Percentiles rank a stretch among this genome's conserved stretches.
phyloP scores from a whole-genome alignment of 805 yeast genomes.

The Cyberlindnera misumaiensis region DNA sequence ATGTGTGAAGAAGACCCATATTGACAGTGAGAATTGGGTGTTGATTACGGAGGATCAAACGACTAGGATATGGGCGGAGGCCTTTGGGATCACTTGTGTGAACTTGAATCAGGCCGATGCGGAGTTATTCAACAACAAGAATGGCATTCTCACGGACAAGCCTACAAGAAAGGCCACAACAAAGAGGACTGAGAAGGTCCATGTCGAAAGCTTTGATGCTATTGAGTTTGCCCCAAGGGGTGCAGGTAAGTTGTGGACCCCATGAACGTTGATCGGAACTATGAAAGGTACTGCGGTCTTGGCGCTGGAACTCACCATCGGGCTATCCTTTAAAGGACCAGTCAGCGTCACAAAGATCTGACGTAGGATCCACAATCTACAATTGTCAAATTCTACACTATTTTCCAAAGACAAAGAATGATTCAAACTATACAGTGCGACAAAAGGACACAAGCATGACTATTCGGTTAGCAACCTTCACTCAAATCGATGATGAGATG shows the following conservation, averaged over 20 bases:
- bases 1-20: slow-evolving; percentile 45
- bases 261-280: too few species aligned
- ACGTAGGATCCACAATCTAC: too few species aligned
- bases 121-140: slow-evolving; percentile 7
- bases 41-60: slow-evolving; percentile 56
- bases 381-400: too few species aligned
- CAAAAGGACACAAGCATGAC: too few species aligned
- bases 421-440: too few species aligned
- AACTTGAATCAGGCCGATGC: slow-evolving; percentile 44
- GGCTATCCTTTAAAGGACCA: too few species aligned
- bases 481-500: too few species aligned
- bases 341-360: too few species aligned
- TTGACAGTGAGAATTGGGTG: slow-evolving; percentile 41
- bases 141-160: background rate
- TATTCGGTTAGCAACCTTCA: too few species aligned
- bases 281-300: too few species aligned
- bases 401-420: too few species aligned
- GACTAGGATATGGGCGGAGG: slow-evolving; percentile 44
- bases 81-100: slow-evolving; percentile 48
- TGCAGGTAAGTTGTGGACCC: slow-evolving; percentile 48
- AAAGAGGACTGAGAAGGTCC: slow-evolving; percentile 12
- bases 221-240: slow-evolving; percentile 58
- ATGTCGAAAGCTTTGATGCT: slow-evolving; percentile 37
- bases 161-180: background rate
- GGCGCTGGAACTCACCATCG: too few species aligned